Percentiles rank a stretch among this genome's conserved stretches.
Conservation (phyloP, 768 basidiomycete genomes). For the Cantharellus anzutake region DNA sequence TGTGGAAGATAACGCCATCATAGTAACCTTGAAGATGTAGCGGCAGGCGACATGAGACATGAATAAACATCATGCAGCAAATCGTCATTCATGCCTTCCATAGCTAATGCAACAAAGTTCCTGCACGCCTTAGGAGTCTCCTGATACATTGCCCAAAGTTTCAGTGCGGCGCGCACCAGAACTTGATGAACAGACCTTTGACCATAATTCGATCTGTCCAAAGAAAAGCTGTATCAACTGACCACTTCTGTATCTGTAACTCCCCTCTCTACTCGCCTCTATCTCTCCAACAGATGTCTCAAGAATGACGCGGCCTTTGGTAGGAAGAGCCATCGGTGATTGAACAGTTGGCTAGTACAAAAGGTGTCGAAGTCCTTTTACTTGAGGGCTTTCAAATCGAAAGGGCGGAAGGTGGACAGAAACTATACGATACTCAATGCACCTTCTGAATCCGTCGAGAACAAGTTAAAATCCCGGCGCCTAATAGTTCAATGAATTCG, state of each 20-base stretch:
- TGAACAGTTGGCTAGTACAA: not conserved
- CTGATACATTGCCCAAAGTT: slow-evolving; percentile 18
- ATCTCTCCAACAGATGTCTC: slow-evolving; percentile 73
- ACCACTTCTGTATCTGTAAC: not conserved
- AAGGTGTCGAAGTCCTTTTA: no score
- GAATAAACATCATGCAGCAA: not conserved
- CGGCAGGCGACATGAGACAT: no score
- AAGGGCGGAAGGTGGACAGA: no score
- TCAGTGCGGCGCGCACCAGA: not conserved
- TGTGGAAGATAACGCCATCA: slow-evolving; percentile 84
- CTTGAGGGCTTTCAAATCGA: no score
- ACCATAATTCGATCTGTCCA: slow-evolving; percentile 72
- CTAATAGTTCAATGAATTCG: no score
- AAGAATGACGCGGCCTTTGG: slow-evolving; percentile 68
- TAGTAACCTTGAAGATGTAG: slow-evolving; percentile 53
- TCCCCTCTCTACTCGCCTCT: slow-evolving; percentile 16
- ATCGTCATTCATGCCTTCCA: slow-evolving; percentile 51
- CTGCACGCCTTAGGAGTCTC: slow-evolving; percentile 91
- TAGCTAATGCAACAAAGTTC: slow-evolving; percentile 71
- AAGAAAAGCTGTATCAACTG: slow-evolving; percentile 12
- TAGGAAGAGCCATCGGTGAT: slow-evolving; percentile 54
- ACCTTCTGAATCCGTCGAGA: no score
- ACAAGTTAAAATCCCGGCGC: no score
- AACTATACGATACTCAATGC: no score
- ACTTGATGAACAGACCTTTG: slow-evolving; percentile 38